Evolutionary conservation across 2,329 filamentous ascomycete genomes (phyloP).

Genomic region (Talaromyces sp.): DNA sequence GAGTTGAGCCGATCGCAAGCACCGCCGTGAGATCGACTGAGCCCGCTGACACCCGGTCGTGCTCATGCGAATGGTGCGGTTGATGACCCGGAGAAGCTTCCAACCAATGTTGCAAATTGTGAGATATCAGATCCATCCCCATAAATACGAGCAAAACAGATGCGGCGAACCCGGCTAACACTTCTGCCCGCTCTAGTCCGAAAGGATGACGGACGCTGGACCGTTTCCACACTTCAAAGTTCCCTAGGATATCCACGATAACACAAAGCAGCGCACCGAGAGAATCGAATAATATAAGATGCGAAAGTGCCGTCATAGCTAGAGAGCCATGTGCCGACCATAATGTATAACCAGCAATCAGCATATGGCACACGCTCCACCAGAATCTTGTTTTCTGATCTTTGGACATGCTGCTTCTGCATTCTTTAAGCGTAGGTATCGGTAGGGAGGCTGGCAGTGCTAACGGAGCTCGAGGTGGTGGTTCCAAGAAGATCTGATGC

Average conservation of each 20-base stretch:
- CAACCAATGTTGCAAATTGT: conserved; percentile 89
- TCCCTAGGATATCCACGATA: conserved; percentile 84
- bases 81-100: conserved; percentile 73
- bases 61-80: conserved; percentile 66
- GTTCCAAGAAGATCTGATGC: conserved; percentile 95
- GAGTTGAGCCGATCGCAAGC: conserved; percentile 75
- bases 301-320: conserved; percentile 86
- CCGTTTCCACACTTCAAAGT: conserved; percentile 96
- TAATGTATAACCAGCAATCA: conserved; percentile 78
- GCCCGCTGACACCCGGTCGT: conserved; percentile 68
- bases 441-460: conserved; percentile 88
- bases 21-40: conserved; percentile 77
- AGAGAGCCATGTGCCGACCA: conserved; percentile 82
- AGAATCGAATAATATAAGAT: conserved; percentile 92
- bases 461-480: conserved; percentile 77
- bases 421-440: conserved; percentile 83
- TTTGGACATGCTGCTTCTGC: conserved; percentile 81
- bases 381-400: conserved; percentile 78
- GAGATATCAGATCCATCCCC: conserved; percentile 90
- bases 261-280: conserved; percentile 89
- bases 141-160: conserved; percentile 96
- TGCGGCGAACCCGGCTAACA: conserved; percentile 92
- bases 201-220: conserved; percentile 93
- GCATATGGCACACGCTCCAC: conserved; percentile 87
- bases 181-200: conserved; percentile 84